These are phyloP conservation scores for Penicillium rolfsii DNA, from an alignment of 2,329 filamentous ascomycete genomes.

Conservation along the genomic window DNA sequence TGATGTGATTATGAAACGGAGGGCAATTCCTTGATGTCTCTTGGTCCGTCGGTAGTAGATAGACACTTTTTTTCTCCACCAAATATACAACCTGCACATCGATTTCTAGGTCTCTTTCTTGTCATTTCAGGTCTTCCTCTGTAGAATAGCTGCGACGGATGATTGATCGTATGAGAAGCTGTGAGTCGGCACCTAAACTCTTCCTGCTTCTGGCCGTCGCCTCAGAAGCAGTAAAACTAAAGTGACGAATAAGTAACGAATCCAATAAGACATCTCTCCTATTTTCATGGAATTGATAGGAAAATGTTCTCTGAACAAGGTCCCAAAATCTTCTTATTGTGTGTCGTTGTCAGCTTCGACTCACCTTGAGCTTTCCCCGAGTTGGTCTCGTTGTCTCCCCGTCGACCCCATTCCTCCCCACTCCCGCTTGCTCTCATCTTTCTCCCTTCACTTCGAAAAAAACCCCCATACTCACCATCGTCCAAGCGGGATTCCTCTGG, in stretches of 20 bases:
- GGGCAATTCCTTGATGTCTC: conserved; percentile 27
- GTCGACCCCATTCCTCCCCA: conserved; percentile 21
- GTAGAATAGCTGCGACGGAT: not conserved
- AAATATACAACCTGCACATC: conserved; percentile 40
- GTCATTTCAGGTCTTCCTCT: not conserved
- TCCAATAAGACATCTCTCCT: not conserved
- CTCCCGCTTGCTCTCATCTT: conserved; percentile 13
- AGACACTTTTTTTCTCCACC: conserved; percentile 34
- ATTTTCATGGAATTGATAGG: not conserved
- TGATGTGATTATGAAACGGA: conserved; percentile 31
- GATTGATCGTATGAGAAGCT: not conserved
- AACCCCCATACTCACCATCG: not conserved
- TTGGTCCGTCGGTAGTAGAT: conserved; percentile 39
- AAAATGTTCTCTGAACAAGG: not conserved
- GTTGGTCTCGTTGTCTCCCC: conserved; percentile 11
- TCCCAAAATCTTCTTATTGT: not conserved
- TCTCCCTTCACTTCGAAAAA: conserved; percentile 11
- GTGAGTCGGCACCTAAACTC: not conserved
- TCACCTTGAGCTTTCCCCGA: not conserved
- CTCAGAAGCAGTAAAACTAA: not conserved
- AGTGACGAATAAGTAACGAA: not conserved
- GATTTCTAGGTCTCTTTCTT: not conserved
- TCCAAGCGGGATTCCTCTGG: conserved; percentile 1
- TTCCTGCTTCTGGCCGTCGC: not conserved
- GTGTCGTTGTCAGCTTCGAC: not conserved